Percentiles rank a stretch among this genome's conserved stretches.
phyloP scores from a whole-genome alignment of 345 rosid genomes.

The Brassica cretica region DNA sequence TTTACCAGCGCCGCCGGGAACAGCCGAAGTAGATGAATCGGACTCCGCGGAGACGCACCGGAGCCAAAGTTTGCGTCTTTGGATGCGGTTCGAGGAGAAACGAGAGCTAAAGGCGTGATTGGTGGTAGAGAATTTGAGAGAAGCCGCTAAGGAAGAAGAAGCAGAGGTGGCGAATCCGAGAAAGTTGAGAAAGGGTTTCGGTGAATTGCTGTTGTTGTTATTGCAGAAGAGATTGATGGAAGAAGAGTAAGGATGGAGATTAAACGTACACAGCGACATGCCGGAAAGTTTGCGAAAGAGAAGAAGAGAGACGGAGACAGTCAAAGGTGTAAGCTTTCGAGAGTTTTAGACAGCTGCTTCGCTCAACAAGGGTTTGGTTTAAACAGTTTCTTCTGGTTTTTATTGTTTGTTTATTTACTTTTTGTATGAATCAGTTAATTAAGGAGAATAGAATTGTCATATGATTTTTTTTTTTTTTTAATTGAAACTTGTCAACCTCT shows the following conservation, averaged over 20 bases:
- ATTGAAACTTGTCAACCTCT: not conserved
- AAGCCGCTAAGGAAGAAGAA: constrained; percentile 28
- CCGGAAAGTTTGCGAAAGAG: constrained; percentile 19
- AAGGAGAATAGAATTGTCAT: not conserved
- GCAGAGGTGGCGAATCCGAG: constrained; percentile 34
- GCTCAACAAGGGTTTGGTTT: constrained; percentile 6
- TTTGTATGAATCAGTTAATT: not conserved
- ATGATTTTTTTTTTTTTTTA: not conserved
- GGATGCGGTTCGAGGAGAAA: constrained; percentile 13
- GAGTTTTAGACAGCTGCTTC: constrained; percentile 10
- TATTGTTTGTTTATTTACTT: not conserved
- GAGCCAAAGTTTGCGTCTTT: constrained; percentile 24
- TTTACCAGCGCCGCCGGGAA: constrained; percentile 38
- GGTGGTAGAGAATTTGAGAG: constrained; percentile 35
- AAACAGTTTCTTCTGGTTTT: not conserved
- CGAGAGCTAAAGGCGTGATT: constrained; percentile 23
- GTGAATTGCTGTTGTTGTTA: constrained; percentile 3
- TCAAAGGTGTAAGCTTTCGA: not conserved
- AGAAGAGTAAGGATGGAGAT: constrained; percentile 23
- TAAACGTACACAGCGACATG: constrained; percentile 34
- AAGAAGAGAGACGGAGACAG: constrained; percentile 8
- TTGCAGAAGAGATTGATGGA: constrained; percentile 32
- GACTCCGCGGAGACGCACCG: constrained; percentile 37
- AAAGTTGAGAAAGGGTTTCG: constrained; percentile 30
- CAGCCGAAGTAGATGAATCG: constrained; percentile 31